Conservation (phyloP, 2,329 filamentous ascomycete species). For the Westerdykella aurantiaca region DNA sequence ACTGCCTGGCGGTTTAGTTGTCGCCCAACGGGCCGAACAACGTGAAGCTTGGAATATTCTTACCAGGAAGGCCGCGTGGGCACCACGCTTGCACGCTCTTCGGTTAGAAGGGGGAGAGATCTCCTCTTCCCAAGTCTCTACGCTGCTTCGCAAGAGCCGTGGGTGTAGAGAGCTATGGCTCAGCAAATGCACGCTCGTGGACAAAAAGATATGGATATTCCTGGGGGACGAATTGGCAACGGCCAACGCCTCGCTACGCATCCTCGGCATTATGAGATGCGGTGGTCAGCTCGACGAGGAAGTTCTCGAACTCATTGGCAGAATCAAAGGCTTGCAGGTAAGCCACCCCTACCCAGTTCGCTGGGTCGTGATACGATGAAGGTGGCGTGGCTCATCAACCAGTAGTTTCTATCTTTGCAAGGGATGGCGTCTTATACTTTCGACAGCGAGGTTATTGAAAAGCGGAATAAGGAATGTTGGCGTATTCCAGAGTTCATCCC, state of each 20-base stretch:
- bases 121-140: slow-evolving; percentile 10
- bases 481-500: slow-evolving; percentile 19
- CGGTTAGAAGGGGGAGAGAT: slow-evolving; percentile 21
- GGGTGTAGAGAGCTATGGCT: slow-evolving; percentile 20
- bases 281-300: slow-evolving; percentile 17
- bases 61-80: slow-evolving; percentile 9
- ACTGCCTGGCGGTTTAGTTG: slow-evolving; percentile 8
- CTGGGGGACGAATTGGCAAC: slow-evolving; percentile 16
- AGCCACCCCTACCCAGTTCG: slow-evolving; percentile 1
- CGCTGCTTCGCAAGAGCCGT: slow-evolving; percentile 11
- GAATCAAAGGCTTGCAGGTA: slow-evolving; percentile 19
- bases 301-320: slow-evolving; percentile 12
- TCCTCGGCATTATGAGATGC: slow-evolving; percentile 19
- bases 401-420: slow-evolving; percentile 23
- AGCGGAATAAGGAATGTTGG: slow-evolving; percentile 21
- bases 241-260: slow-evolving; percentile 9
- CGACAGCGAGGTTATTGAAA: slow-evolving; percentile 15
- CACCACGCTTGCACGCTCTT: slow-evolving; percentile 13
- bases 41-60: slow-evolving; percentile 17
- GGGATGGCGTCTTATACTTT: slow-evolving; percentile 16
- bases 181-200: slow-evolving; percentile 15
- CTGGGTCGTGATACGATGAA: neutral
- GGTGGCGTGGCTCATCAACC: slow-evolving; percentile 1
- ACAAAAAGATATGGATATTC: slow-evolving; percentile 14
- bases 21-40: slow-evolving; percentile 10